Percentiles rank a stretch among this genome's conserved stretches.
Evolutionary conservation across 2,329 filamentous ascomycete species (phyloP).

Genomic region (Pezicula carpinea): DNA sequence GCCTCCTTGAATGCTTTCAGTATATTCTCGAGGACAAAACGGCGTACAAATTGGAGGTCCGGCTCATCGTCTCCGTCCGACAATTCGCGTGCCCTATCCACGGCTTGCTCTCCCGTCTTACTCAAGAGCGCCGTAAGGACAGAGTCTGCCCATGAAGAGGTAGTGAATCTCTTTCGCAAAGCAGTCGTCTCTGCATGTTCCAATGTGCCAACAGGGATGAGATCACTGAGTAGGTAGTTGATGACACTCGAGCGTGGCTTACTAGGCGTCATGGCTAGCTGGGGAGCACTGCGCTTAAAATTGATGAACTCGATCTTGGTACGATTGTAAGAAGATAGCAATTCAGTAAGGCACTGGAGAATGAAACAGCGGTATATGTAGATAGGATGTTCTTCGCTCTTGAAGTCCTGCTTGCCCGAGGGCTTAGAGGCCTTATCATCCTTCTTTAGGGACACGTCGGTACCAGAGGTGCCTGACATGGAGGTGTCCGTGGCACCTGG

Average conservation of each 20-base stretch:
- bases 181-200: constrained; percentile 69
- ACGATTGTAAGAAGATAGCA: constrained; percentile 86
- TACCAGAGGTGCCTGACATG: constrained; percentile 14
- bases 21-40: constrained; percentile 90
- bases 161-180: constrained; percentile 81
- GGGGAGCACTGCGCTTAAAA: constrained; percentile 87
- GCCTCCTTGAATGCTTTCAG: constrained; percentile 90
- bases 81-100: constrained; percentile 50
- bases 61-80: constrained; percentile 71
- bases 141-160: constrained; percentile 79
- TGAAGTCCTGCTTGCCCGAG: constrained; percentile 70
- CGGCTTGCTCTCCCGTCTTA: constrained; percentile 75
- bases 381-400: constrained; percentile 87
- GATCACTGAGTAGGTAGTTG: constrained; percentile 84
- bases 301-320: constrained; percentile 99
- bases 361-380: constrained; percentile 97
- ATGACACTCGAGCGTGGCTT: constrained; percentile 90
- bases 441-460: constrained; percentile 29
- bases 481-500: constrained; percentile 20
- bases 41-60: constrained; percentile 86
- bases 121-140: constrained; percentile 82
- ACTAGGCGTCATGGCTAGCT: constrained; percentile 76
- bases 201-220: constrained; percentile 60
- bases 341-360: constrained; percentile 84
- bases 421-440: constrained; percentile 46